Percentiles rank a stretch among this genome's conserved stretches.
These are phyloP conservation scores for barrel medic (Medicago truncatula) DNA, from an alignment of 306 rosid genomes.

Conservation along the genomic window MtrunA17r5.0-ANR NC_053043.1:39184001-39184500, in stretches of 20 bases:
- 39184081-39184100: too few relatives aligned
- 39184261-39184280: conserved; percentile 59
- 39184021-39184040: too few relatives aligned
- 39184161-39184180: not conserved
- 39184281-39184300: conserved; percentile 70
- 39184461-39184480: too few relatives aligned
- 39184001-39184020: too few relatives aligned
- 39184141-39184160: not conserved
- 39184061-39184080: too few relatives aligned
- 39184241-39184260: conserved; percentile 65
- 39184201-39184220: not conserved
- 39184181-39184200: not conserved
- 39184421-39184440: not conserved
- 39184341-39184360: conserved; percentile 75
- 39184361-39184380: conserved; percentile 84
- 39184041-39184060: too few relatives aligned
- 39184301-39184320: conserved; percentile 60
- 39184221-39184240: conserved; percentile 70
- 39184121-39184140: not conserved
- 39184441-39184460: too few relatives aligned
- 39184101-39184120: too few relatives aligned
- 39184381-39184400: conserved; percentile 79
- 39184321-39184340: conserved; percentile 94
- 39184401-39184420: conserved; percentile 68
- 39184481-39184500: too few relatives aligned